Evolutionary conservation across 2,329 filamentous ascomycete species (phyloP), one percentile per base, ranked within the genome.

Genomic region (Ophiocordyceps camponoti-saundersi): DNA sequence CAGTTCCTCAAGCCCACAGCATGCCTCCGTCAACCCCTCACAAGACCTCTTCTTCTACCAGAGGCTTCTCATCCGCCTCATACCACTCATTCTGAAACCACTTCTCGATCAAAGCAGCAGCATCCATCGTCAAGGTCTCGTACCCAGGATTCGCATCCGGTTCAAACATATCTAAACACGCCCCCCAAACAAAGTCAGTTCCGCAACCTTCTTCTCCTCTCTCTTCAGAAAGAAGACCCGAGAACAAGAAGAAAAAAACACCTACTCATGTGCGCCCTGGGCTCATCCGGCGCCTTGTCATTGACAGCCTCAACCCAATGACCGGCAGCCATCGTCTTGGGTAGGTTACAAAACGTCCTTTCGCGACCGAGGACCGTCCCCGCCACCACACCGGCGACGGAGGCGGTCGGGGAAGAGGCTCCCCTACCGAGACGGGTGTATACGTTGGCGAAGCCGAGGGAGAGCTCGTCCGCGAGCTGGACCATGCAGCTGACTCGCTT

Each of bases 281-380:
- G 79, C 67, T 96, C 92, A 55, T 94, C 86, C 12, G 65, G 68
- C 1, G 83, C 86, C 55, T 76, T 78, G 50, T 93, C 80, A 59
- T 96, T 98, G 48, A 88, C 69, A 4, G 79, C 81, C 56, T 77
- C 73, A 51, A 71, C 70, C 82, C 85, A 93, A 55, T 71, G 51
- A 56, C 76, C 65, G 50, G 73, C 63, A 6, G 63, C 51, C 51
- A 67, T 65, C 48, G 70, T 73, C 52, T 72, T 71, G 2, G 88
- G 87, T 47, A 94, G 61, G 49, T 87, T 85, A 65, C 89, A 95
- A 60, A 96, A 98, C 0, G 90, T 96, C 54, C 92, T 73, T 51
- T 89, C 72, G 45, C 73, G 76, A 1, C 81, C 80, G 18, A 84
- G 62, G 34, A 85, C 72, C 26, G 71, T 72, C 23, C 72, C 68